Conservation (phyloP, 164 flowering plant genomes). For the Annona cherimola region DNA sequence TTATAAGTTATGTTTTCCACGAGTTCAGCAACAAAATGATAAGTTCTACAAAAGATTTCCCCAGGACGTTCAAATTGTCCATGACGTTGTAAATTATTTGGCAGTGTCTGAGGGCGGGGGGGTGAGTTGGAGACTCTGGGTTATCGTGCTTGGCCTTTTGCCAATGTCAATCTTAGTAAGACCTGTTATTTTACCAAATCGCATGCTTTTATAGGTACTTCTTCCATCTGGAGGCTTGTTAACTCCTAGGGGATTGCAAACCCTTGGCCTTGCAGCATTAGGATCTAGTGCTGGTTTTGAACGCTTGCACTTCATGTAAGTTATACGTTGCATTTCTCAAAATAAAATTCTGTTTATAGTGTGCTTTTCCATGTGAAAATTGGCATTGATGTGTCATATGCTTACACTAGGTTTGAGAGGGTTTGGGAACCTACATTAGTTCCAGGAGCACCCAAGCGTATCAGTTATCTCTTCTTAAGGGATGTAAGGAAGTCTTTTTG, state of each 20-base stretch:
- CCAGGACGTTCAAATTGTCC: slow-evolving; percentile 72
- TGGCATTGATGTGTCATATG: slow-evolving; percentile 4
- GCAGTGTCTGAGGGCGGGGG: slow-evolving; percentile 80
- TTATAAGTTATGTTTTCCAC: slow-evolving; percentile 59
- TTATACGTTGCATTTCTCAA: not conserved
- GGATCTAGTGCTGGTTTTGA: slow-evolving; percentile 93
- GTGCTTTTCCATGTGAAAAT: slow-evolving; percentile 1
- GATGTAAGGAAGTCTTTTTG: slow-evolving; percentile 47
- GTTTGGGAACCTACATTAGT: slow-evolving; percentile 88
- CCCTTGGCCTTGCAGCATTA: slow-evolving; percentile 73
- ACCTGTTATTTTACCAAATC: not conserved
- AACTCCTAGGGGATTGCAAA: slow-evolving; percentile 80
- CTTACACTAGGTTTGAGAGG: slow-evolving; percentile 70
- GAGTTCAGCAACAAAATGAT: slow-evolving; percentile 61
- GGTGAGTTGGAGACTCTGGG: slow-evolving; percentile 32
- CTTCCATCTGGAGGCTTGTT: slow-evolving; percentile 93
- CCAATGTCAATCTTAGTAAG: not conserved
- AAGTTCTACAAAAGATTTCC: slow-evolving; percentile 94
- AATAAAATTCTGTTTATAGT: not conserved
- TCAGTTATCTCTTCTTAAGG: slow-evolving; percentile 75
- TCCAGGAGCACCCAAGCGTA: slow-evolving; percentile 57
- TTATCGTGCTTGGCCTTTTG: slow-evolving; percentile 2
- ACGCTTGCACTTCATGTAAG: slow-evolving; percentile 89
- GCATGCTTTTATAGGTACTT: slow-evolving; percentile 41
- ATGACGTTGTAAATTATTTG: slow-evolving; percentile 65